Evolutionary conservation across 805 yeast genomes (phyloP), one percentile per base, ranked within the genome.

Genomic region (Pichia manshurica): DNA sequence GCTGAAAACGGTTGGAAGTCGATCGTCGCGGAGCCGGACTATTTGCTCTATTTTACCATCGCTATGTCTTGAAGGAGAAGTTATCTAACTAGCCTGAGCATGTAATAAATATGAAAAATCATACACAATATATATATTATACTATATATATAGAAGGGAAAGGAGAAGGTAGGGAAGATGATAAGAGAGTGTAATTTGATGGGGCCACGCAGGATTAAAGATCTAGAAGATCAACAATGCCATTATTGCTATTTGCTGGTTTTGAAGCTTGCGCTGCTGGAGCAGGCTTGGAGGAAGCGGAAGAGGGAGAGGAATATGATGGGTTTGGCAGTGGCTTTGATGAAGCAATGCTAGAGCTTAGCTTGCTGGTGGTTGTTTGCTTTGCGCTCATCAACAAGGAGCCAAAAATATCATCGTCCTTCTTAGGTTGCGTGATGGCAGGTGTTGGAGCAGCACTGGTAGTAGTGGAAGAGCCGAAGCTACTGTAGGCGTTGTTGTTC

Each of bases 381-480:
- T 25, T 25, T 21, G 95, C 95, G 23, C 78, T 66, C 8, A 78
- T 70, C 56, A 85, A 80, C 53, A 85, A 69, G 3, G 85, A 79
- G 21, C 90, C 82, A 64, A 85, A 85, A 0, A 90, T 84, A 59
- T 85, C 93, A 50, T 69, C 71, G 12, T 23, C 42, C 45, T 74
- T 68, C 42, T 58, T 61, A 5, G 72, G 65, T 48, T 68, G 67
- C 10, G 72, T 56, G n/a, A 69, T 65, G 4, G 71, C 71, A 4
- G 74, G 60, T 25, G 29, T 25, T 8, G 29, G 29, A 9, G 60
- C 38, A 39, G 58, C 39, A 35, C 57, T n/a, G 47, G 53, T 20
- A 41, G 58, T 19, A 46, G 36, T 28, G 17, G 43, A 15, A 6
- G 23, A n/a, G 6, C 63, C 43, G 57, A 9, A 42, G 41, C 6